Conservation (phyloP, 2,329 filamentous ascomycete species). For the Hypoxylon sp. region DNA sequence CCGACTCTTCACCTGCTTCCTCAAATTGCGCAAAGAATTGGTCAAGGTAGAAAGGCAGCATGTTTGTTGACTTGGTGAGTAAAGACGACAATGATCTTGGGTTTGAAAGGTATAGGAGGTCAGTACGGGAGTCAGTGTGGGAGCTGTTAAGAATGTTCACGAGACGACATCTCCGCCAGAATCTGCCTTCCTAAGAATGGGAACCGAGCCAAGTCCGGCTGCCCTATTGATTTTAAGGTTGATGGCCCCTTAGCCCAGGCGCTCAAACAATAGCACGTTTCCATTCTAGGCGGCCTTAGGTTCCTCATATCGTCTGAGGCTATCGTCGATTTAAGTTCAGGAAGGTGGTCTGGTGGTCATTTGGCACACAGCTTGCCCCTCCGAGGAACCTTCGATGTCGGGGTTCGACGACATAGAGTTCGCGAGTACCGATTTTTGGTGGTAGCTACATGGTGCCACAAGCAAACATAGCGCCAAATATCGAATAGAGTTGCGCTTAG, state of each 20-base stretch:
- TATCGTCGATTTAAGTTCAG: slow-evolving; percentile 23
- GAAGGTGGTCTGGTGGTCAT: slow-evolving; percentile 7
- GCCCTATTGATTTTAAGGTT: slow-evolving; percentile 11
- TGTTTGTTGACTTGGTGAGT: not conserved
- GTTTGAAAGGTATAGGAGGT: not conserved
- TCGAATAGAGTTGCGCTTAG: slow-evolving; percentile 23
- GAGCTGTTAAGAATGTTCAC: not conserved
- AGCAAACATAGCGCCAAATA: slow-evolving; percentile 8
- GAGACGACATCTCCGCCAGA: not conserved
- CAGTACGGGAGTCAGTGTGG: not conserved
- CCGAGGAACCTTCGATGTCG: slow-evolving; percentile 5
- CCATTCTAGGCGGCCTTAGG: not conserved
- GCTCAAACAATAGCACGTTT: not conserved
- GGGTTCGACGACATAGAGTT: slow-evolving; percentile 16
- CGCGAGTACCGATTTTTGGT: not conserved
- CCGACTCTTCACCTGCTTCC: not conserved
- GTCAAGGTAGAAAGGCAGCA: not conserved
- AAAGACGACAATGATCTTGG: not conserved
- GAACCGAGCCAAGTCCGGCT: not conserved
- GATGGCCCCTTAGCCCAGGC: slow-evolving; percentile 2
- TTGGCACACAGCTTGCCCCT: slow-evolving; percentile 11
- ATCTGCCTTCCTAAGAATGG: not conserved
- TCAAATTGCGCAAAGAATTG: not conserved
- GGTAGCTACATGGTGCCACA: not conserved
- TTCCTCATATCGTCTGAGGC: slow-evolving; percentile 12